Percentiles rank a stretch among this genome's conserved stretches.
These are phyloP conservation scores for Papiliotrema nemorosa DNA, from an alignment of 1,284 basidiomycete species.

Conservation along the genomic window DNA sequence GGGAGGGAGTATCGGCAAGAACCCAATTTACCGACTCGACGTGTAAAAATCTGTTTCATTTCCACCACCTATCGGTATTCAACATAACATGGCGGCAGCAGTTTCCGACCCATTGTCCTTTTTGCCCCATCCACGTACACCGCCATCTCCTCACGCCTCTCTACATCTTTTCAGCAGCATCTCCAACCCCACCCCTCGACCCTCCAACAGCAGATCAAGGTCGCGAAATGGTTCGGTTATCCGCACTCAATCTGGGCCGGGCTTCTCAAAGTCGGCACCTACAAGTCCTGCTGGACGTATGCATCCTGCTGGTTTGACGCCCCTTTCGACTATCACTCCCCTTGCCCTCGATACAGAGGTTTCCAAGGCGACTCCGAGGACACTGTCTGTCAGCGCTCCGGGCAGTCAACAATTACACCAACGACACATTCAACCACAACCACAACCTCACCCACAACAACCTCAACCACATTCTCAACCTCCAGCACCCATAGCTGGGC, in stretches of 20 bases:
- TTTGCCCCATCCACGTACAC: background rate
- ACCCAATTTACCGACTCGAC: too few relatives aligned
- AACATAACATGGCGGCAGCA: too few relatives aligned
- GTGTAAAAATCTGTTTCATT: too few relatives aligned
- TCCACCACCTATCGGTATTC: too few relatives aligned
- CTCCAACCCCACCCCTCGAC: background rate
- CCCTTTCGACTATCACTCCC: slow-evolving; percentile 14
- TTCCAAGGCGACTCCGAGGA: background rate
- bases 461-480: background rate
- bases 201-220: background rate
- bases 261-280: slow-evolving; percentile 15
- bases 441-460: background rate
- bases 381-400: too few relatives aligned
- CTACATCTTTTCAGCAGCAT: background rate
- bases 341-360: slow-evolving; percentile 9
- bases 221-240: background rate
- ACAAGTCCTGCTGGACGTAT: slow-evolving; percentile 17
- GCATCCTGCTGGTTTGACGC: slow-evolving; percentile 11
- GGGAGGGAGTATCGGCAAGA: too few relatives aligned
- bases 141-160: background rate
- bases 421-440: background rate
- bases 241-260: too few relatives aligned
- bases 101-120: background rate
- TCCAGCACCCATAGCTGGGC: background rate
- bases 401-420: background rate